Percentiles rank a stretch among this genome's conserved stretches.
phyloP scores from a whole-genome alignment of 1,284 basidiomycete genomes.

The Heterobasidion parviporum region DNA sequence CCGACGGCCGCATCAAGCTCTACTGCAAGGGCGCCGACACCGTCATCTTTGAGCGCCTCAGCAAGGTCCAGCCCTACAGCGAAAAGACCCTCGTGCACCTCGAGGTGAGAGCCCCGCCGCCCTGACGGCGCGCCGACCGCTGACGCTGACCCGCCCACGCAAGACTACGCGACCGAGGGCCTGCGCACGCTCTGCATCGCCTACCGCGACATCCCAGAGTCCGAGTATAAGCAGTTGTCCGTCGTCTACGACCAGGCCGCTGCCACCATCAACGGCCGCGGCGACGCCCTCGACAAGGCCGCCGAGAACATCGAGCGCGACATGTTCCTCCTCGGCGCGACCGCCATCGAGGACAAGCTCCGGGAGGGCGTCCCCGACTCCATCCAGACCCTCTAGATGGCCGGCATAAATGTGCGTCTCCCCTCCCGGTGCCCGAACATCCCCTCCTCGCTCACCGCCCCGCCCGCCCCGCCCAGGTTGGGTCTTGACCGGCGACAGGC shows the following conservation, averaged over 20 bases:
- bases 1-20: constrained; percentile 63
- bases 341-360: constrained; percentile 97
- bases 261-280: constrained; percentile 85
- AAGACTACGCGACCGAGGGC: constrained; percentile 97
- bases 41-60: constrained; percentile 86
- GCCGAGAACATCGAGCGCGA: constrained; percentile 96
- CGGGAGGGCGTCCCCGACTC: constrained; percentile 99
- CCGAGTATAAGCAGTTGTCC: constrained; percentile 89
- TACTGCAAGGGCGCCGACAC: constrained; percentile 63
- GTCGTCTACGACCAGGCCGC: constrained; percentile 88
- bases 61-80: constrained; percentile 43
- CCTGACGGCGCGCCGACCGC: too few relatives aligned
- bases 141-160: neutral
- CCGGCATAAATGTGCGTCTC: constrained; percentile 81
- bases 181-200: constrained; percentile 95
- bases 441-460: too few relatives aligned
- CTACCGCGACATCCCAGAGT: constrained; percentile 83
- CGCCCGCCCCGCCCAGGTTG: constrained; percentile 54
- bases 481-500: constrained; percentile 96
- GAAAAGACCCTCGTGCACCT: constrained; percentile 57
- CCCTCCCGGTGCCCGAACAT: neutral
- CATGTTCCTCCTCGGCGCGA: constrained; percentile 88
- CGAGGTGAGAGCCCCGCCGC: constrained; percentile 46
- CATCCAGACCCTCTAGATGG: constrained; percentile 95
- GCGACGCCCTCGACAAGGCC: constrained; percentile 89